Evolutionary conservation across 495 filamentous ascomycete species (phyloP), one percentile per base, ranked within the genome.

Genomic region (Aspergillus ostianus): DNA sequence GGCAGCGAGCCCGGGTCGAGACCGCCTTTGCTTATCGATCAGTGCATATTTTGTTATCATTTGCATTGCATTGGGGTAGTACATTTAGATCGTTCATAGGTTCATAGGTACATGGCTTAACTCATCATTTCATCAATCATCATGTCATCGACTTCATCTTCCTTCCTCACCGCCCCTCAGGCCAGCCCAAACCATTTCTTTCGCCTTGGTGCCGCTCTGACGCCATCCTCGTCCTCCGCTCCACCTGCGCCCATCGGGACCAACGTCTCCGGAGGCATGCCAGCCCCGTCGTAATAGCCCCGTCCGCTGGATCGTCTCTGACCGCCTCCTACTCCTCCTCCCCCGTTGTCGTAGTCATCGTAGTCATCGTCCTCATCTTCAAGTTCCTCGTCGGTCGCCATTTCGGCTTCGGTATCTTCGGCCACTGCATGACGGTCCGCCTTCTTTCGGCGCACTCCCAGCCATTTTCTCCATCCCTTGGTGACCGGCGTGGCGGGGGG

Each of bases 401-500:
- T 62, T 47, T 68, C 65, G 1, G 47, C 63, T 18, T 59, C 61
- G 21, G 69, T 60, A 52, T 69, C 64, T 29, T 29, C 50, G 26
- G 73, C 67, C 6, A 62, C 57, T 0, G 51, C 47, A 4, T 46
- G 23, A 23, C 56, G 60, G 55, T 64, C 48, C 20, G 61, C 48
- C 18, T 68, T 70, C 26, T 53, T 67, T 53, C 49, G 60, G 23
- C 58, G 63, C 41, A 61, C 63, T 53, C 67, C 62, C 47, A 79
- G 51, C 73, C 74, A 79, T 51, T 77, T 77, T 47, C 66, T 72
- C 78, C 78, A 79, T 13, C 77, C 74, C 63, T 78, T 80, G 45
- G 70, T 64, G 6, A 77, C 59, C 20, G 67, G 72, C 4, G 62
- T 70, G 10, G 70, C 69, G 6, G 71, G 70, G 6, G 75, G 77